Conservation (phyloP, 1,139 yeast species). For the Lodderomyces elongisporus region DNA sequence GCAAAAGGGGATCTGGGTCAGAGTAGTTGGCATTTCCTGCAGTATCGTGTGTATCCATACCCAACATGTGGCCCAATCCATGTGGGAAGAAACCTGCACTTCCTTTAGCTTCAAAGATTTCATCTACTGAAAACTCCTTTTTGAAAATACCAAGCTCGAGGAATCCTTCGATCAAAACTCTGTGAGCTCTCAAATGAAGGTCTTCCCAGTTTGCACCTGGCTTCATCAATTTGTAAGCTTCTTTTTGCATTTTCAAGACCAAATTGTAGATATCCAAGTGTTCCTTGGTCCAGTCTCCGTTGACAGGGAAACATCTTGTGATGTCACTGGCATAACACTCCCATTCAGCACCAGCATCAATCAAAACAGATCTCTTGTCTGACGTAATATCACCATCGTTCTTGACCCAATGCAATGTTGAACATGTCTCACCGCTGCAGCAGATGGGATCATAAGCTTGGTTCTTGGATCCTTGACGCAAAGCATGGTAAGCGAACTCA, state of each 20-base stretch:
- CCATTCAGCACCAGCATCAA: conserved; percentile 99
- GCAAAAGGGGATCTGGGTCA: conserved; percentile 71
- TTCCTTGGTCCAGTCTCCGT: conserved; percentile 85
- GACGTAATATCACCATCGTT: conserved; percentile 64
- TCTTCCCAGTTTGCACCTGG: conserved; percentile 89
- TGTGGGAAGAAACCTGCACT: conserved; percentile 88
- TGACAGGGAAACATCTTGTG: conserved; percentile 89
- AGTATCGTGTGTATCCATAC: conserved; percentile 95
- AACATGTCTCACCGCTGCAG: conserved; percentile 88
- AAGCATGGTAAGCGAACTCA: conserved; percentile 87
- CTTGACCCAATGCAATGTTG: conserved; percentile 84
- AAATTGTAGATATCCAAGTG: conserved; percentile 75
- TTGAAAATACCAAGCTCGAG: conserved; percentile 73
- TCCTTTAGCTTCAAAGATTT: conserved; percentile 63
- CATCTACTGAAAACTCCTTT: conserved; percentile 53
- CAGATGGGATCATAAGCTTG: conserved; percentile 94
- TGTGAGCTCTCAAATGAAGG: conserved; percentile 75
- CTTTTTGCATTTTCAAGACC: conserved; percentile 80
- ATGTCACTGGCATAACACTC: conserved; percentile 88
- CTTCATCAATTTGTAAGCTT: conserved; percentile 61
- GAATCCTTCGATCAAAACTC: conserved; percentile 66
- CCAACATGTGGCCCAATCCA: conserved; percentile 89
- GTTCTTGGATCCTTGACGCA: conserved; percentile 86
- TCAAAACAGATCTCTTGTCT: conserved; percentile 58
- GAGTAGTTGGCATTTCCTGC: conserved; percentile 84